A percentile compares a stretch with the other conserved stretches of the same genome.
Conservation (phyloP, 2,329 filamentous ascomycete genomes). For the Malbranchea zuffiana region DNA sequence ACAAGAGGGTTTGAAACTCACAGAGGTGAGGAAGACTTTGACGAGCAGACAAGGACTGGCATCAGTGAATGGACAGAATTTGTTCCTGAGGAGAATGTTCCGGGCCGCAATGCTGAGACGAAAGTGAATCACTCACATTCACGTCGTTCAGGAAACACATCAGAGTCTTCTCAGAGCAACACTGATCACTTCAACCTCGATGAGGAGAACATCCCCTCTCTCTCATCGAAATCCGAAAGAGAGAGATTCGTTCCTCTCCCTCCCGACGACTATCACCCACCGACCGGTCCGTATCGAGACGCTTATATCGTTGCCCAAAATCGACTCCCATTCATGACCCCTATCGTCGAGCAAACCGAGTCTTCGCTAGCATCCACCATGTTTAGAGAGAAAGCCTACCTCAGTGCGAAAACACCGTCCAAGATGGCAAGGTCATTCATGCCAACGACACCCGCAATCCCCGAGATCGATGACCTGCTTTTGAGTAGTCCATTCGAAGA, state of each 20-base stretch:
- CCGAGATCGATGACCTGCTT: conserved; percentile 38
- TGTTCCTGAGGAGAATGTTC: conserved; percentile 60
- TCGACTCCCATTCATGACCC: conserved; percentile 94
- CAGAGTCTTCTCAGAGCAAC: conserved; percentile 4
- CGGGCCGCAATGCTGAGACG: conserved; percentile 26
- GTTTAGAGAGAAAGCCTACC: conserved; percentile 45
- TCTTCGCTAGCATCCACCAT: conserved; percentile 61
- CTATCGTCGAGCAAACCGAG: conserved; percentile 92
- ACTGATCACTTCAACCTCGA: conserved; percentile 1
- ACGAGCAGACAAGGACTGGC: conserved; percentile 34
- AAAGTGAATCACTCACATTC: neutral
- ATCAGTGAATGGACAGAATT: conserved; percentile 82
- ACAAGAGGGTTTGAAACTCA: conserved; percentile 31
- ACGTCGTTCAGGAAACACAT: conserved; percentile 3
- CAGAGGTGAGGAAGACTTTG: conserved; percentile 24
- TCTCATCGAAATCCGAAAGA: conserved; percentile 13
- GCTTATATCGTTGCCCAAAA: conserved; percentile 72
- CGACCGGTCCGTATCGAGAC: conserved; percentile 70
- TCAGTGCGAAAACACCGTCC: conserved; percentile 66
- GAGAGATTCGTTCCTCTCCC: conserved; percentile 66
- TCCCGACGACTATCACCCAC: conserved; percentile 76
- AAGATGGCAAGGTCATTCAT: conserved; percentile 35
- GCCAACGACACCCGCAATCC: conserved; percentile 21
- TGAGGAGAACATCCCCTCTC: conserved; percentile 2
- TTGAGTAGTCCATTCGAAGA: conserved; percentile 64